A percentile compares a stretch with the other conserved stretches of the same genome.
These are phyloP conservation scores for Aureobasidium sp. DNA, from an alignment of 2,329 filamentous ascomycete genomes.

Conservation along the genomic window DNA sequence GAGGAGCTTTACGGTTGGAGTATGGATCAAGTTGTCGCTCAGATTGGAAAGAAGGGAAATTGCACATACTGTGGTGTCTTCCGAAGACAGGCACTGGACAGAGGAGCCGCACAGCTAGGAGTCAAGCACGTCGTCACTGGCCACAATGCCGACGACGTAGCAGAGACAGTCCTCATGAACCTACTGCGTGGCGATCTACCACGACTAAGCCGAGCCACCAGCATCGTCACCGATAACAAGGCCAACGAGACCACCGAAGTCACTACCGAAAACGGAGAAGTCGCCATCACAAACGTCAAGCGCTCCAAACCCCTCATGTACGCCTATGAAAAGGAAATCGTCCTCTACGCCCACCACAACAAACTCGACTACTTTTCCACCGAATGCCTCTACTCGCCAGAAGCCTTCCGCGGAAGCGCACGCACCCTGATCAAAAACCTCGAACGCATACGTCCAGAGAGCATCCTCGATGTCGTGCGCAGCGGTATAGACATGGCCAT, in stretches of 20 bases:
- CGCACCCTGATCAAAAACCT: conserved; percentile 89
- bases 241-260: too few species aligned
- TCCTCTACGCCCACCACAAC: conserved; percentile 94
- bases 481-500: conserved; percentile 95
- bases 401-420: conserved; percentile 90
- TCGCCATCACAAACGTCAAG: conserved; percentile 68
- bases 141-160: conserved; percentile 95
- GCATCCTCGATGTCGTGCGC: conserved; percentile 87
- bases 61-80: conserved; percentile 99
- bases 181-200: conserved; percentile 83
- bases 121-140: conserved; percentile 94
- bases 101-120: conserved; percentile 76
- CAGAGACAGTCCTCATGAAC: conserved; percentile 98
- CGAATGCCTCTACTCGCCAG: conserved; percentile 96
- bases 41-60: conserved; percentile 95
- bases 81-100: conserved; percentile 82
- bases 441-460: conserved; percentile 85
- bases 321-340: conserved; percentile 98
- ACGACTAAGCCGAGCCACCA: conserved; percentile 77
- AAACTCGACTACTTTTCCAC: conserved; percentile 97
- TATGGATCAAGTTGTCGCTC: conserved; percentile 96
- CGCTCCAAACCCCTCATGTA: conserved; percentile 96
- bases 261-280: conserved; percentile 16
- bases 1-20: conserved; percentile 95
- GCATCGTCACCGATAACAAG: conserved; percentile 66